Percentiles rank a stretch among this genome's conserved stretches.
These are phyloP conservation scores for Apiospora hydei DNA, from an alignment of 2,329 filamentous ascomycete genomes.

Conservation along the genomic window DNA sequence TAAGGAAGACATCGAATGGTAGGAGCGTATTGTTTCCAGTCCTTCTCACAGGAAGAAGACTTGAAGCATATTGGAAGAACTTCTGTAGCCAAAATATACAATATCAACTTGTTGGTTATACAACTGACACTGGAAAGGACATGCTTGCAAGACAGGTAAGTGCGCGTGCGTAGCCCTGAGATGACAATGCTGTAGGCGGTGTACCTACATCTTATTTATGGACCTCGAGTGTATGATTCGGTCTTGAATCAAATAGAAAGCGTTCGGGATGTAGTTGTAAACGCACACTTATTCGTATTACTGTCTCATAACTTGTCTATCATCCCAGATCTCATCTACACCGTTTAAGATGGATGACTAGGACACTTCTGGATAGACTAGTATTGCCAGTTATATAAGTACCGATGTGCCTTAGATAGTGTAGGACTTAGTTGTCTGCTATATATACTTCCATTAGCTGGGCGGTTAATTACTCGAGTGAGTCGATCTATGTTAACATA, in stretches of 20 bases:
- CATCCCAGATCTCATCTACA: neutral
- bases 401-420: neutral
- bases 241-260: too few relatives aligned
- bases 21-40: neutral
- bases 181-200: neutral
- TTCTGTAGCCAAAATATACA: slow-evolving; percentile 7
- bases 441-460: neutral
- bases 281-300: too few relatives aligned
- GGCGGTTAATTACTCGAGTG: neutral
- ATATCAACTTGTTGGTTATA: neutral
- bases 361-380: neutral
- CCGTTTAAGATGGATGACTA: neutral
- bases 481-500: neutral
- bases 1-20: neutral
- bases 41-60: neutral
- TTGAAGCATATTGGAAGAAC: neutral
- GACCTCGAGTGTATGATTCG: neutral
- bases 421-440: neutral
- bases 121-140: neutral
- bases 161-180: neutral
- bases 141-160: neutral
- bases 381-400: neutral
- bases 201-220: neutral
- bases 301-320: neutral
- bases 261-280: too few relatives aligned